Percentiles rank a stretch among this genome's conserved stretches.
These are phyloP conservation scores for Aureobasidium sp. DNA, from an alignment of 2,329 filamentous ascomycete species.

Conservation along the genomic window DNA sequence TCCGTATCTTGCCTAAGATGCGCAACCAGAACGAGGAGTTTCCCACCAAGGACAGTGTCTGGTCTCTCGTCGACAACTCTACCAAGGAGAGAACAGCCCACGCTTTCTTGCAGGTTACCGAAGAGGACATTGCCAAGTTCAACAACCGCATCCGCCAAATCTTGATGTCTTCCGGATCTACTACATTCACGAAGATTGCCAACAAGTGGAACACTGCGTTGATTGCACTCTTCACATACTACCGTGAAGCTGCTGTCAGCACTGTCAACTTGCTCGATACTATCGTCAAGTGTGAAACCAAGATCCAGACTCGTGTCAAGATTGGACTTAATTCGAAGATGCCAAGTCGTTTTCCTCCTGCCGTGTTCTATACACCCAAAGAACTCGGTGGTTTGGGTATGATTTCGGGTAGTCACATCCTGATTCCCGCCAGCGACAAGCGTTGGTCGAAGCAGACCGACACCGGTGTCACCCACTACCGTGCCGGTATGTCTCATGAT, in stretches of 20 bases:
- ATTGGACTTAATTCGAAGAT: conserved; percentile 97
- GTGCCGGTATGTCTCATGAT: conserved; percentile 95
- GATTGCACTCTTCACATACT: conserved; percentile 97
- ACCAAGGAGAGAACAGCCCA: conserved; percentile 96
- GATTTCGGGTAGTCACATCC: conserved; percentile 97
- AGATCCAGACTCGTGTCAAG: conserved; percentile 98
- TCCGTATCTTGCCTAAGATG: conserved; percentile 90
- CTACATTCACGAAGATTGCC: conserved; percentile 98
- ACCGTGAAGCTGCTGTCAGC: conserved; percentile 92
- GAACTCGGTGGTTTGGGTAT: conserved; percentile 94
- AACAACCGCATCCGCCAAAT: conserved; percentile 99
- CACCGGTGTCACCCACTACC: conserved; percentile 92
- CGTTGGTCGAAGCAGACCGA: conserved; percentile 98
- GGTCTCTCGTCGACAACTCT: conserved; percentile 93
- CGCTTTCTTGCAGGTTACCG: conserved; percentile 94
- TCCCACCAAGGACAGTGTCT: conserved; percentile 94
- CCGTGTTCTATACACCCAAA: conserved; percentile 98
- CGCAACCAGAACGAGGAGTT: conserved; percentile 96
- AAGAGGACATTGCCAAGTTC: conserved; percentile 97
- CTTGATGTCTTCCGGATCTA: conserved; percentile 98
- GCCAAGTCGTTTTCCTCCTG: conserved; percentile 96
- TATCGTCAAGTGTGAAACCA: conserved; percentile 98
- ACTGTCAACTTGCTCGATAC: conserved; percentile 91
- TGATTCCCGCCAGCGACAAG: conserved; percentile 96
- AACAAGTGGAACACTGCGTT: conserved; percentile 99